Base-by-base conservation (phyloP, 495 filamentous ascomycete genomes). In the Penicillium malachiteum region DNA sequence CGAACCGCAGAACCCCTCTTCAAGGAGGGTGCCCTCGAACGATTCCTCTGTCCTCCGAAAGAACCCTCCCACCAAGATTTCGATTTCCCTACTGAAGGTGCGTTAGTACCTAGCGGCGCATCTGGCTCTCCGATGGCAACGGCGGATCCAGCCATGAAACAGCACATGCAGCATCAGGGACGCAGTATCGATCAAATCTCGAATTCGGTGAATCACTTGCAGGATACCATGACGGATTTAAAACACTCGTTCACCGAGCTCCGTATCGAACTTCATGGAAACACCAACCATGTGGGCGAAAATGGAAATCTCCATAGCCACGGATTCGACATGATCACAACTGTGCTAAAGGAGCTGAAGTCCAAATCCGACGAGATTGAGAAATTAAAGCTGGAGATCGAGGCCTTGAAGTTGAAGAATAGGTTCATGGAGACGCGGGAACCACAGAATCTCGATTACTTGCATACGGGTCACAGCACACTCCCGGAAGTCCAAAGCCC, bases 291-390 rank as follows among this genome's bases (percentile, higher is more conserved):
- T 14, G 5, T 54, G 13, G 46, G 66, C 57, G 48, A 58, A 47
- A 37, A 57, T 33, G 47, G 64, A 30, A 13, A 44, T 47, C 32
- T 46, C 39, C 16, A 52, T 51, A 56, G 52, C 10, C 57, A 57
- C 12, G 64, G 66, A 6, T 74, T 75, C 43, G 67, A 76, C 11
- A 77, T 78, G 76, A 65, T 78, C 32, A 64, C 69, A 2, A 77
- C 73, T 2, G 74, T 78, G 0, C 48, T 78, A 30, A 76, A 72
- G 52, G 76, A 78, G 54, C 68, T 78, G 9, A 74, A 71, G 50
- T 64, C 54, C 5, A 78, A 78, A 42, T 71, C 76, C 0, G 74
- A 77, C 7, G 76, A 78, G 41, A 78, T 76, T 14, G 76, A 78
- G 52, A 75, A 69, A 48, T 16, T 78, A 16, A 77, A 71, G 52